These are phyloP conservation scores for Cyberlindnera mrakii DNA, from an alignment of 805 yeast species.

Conservation along the genomic window DNA sequence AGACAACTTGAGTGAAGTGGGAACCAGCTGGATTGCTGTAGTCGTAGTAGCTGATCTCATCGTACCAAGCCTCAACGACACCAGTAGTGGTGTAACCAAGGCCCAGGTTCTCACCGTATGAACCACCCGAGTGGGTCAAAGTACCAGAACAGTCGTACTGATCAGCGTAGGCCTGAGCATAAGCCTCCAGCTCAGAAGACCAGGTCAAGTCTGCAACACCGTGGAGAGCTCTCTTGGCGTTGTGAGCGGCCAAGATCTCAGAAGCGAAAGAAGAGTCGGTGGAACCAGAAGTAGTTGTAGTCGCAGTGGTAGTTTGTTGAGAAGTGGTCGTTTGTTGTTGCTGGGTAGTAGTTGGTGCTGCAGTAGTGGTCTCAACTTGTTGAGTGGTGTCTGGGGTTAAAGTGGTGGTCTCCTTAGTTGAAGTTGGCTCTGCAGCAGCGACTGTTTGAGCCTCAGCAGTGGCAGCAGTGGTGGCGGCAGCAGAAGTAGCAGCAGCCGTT, in stretches of 20 bases:
- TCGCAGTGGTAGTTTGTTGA: conserved; percentile 6
- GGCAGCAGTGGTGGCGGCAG: conserved; percentile 4
- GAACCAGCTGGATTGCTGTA: conserved; percentile 56
- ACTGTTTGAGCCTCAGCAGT: conserved; percentile 15
- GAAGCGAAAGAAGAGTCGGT: conserved; percentile 29
- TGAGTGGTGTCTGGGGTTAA: neutral
- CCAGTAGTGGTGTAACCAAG: conserved; percentile 52
- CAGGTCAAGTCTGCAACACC: conserved; percentile 41
- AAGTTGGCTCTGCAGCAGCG: conserved; percentile 6
- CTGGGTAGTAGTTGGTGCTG: conserved; percentile 16
- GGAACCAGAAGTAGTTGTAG: conserved; percentile 17
- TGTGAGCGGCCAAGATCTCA: conserved; percentile 43
- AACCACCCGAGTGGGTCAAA: conserved; percentile 63
- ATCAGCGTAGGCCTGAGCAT: conserved; percentile 47
- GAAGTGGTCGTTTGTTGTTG: conserved; percentile 11
- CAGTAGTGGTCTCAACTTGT: conserved; percentile 11
- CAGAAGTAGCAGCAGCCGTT: conserved; percentile 13
- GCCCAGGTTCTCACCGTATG: conserved; percentile 79
- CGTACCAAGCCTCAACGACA: conserved; percentile 74
- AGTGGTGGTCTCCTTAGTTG: conserved; percentile 15
- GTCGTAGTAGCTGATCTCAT: conserved; percentile 52
- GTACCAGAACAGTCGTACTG: conserved; percentile 54
- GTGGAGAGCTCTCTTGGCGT: conserved; percentile 43
- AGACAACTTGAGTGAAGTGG: conserved; percentile 81
- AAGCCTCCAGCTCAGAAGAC: conserved; percentile 40